These are phyloP conservation scores for Aspergillus jensenii DNA, from an alignment of 2,329 filamentous ascomycete species.

Conservation along the genomic window DNA sequence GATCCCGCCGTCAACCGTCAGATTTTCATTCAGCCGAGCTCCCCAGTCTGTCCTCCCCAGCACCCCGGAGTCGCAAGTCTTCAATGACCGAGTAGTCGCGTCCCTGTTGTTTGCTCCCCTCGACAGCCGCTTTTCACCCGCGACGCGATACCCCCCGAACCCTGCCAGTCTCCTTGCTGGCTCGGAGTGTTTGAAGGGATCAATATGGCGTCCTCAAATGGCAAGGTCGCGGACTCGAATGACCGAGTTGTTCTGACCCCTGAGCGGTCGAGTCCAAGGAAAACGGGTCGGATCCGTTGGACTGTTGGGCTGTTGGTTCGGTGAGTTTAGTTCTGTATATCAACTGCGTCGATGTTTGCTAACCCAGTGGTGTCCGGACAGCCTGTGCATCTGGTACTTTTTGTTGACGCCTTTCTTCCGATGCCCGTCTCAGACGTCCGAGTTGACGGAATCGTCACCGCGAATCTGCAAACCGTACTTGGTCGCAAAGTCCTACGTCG, in stretches of 20 bases:
- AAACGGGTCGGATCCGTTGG: slow-evolving; percentile 31
- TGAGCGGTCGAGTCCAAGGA: slow-evolving; percentile 14
- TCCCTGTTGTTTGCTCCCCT: not conserved
- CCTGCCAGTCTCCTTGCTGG: not conserved
- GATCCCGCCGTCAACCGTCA: slow-evolving; percentile 7
- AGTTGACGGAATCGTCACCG: slow-evolving; percentile 69
- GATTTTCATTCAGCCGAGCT: not conserved
- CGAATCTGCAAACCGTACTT: slow-evolving; percentile 80
- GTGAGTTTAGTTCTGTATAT: slow-evolving; percentile 24
- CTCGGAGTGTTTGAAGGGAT: slow-evolving; percentile 9
- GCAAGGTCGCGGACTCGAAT: slow-evolving; percentile 21
- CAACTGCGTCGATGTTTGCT: not conserved
- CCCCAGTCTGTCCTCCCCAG: not conserved
- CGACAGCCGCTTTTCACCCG: not conserved
- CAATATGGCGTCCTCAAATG: slow-evolving; percentile 28
- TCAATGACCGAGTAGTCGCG: slow-evolving; percentile 3
- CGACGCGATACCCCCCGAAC: slow-evolving; percentile 6
- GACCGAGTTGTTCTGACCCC: slow-evolving; percentile 17
- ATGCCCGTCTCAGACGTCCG: slow-evolving; percentile 70
- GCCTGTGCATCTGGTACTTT: slow-evolving; percentile 81
- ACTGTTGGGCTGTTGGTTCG: slow-evolving; percentile 35
- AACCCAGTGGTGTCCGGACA: slow-evolving; percentile 33
- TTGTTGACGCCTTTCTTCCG: slow-evolving; percentile 78
- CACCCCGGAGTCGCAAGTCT: not conserved
- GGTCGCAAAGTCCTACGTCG: slow-evolving; percentile 63